Percentiles rank a stretch among this genome's conserved stretches.
phyloP scores from a whole-genome alignment of 192 early-diverging fungal genomes.

The Coemansia sp. region DNA sequence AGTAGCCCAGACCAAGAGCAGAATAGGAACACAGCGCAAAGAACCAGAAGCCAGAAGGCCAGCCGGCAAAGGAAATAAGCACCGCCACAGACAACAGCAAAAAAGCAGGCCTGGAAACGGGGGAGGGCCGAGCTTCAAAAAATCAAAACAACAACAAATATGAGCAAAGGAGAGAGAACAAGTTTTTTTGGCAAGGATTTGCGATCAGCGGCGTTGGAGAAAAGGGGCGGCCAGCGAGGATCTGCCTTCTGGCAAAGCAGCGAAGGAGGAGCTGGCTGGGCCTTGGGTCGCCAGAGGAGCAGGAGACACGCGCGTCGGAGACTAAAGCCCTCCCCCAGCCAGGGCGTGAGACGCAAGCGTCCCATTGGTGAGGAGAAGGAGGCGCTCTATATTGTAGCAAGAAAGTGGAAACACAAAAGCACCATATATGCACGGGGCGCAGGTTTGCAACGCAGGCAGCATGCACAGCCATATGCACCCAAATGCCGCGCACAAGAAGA shows the following conservation, averaged over 20 bases:
- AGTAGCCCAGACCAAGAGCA: not conserved
- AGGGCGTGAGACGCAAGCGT: not conserved
- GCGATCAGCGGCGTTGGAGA: slow-evolving; percentile 20
- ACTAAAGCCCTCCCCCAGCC: not conserved
- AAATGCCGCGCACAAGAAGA: not conserved
- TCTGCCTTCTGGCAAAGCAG: not conserved
- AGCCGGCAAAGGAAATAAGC: not conserved
- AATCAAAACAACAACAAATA: slow-evolving; percentile 27
- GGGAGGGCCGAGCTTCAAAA: slow-evolving; percentile 4
- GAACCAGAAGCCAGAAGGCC: not conserved
- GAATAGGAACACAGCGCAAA: slow-evolving; percentile 2
- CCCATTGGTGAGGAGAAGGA: not conserved
- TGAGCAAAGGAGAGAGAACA: slow-evolving; percentile 2
- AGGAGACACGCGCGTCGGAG: slow-evolving; percentile 7
- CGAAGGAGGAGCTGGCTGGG: not conserved
- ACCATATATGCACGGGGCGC: slow-evolving; percentile 10
- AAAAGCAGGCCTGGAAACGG: not conserved
- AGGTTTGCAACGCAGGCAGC: slow-evolving; percentile 4
- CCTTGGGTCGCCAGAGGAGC: not conserved
- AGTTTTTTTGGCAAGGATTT: slow-evolving; percentile 25
- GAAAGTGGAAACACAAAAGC: slow-evolving; percentile 5
- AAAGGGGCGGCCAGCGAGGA: not conserved
- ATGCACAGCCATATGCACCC: slow-evolving; percentile 2
- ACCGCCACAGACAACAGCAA: slow-evolving; percentile 2
- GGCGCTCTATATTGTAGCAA: not conserved